Percentiles rank a stretch among this genome's conserved stretches.
Conservation (phyloP, 371 early-diverging fungal genomes). For the Apophysomyces trapeziformis region DNA sequence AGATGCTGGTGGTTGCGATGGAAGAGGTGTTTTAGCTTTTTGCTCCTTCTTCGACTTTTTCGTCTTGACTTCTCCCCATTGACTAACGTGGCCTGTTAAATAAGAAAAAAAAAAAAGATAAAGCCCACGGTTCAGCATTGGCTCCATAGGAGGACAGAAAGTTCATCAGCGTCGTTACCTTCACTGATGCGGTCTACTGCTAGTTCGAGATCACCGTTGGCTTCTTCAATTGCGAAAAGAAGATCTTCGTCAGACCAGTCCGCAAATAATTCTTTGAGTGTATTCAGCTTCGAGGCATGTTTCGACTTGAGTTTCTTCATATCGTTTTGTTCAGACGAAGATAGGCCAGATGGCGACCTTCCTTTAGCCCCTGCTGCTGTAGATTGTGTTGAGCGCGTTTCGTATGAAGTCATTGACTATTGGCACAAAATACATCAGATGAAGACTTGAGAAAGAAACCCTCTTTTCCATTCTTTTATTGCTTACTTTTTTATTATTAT, state of each 20-base stretch:
- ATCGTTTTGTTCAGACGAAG: slow-evolving; percentile 60
- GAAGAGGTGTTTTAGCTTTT: slow-evolving; percentile 42
- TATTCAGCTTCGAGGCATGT: slow-evolving; percentile 69
- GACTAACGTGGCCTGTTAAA: slow-evolving; percentile 72
- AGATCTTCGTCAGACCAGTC: slow-evolving; percentile 94
- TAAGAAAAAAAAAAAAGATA: too few species aligned
- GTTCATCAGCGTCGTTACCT: slow-evolving; percentile 57
- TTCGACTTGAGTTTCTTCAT: slow-evolving; percentile 67
- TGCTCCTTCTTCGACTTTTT: slow-evolving; percentile 67
- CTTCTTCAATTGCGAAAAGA: slow-evolving; percentile 82
- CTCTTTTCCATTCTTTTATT: neutral
- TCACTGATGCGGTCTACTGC: slow-evolving; percentile 85
- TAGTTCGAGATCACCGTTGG: slow-evolving; percentile 82
- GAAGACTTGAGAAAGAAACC: neutral
- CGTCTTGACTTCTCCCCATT: slow-evolving; percentile 92
- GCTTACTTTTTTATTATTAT: slow-evolving; percentile 3
- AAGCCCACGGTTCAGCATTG: too few species aligned
- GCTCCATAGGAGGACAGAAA: too few species aligned
- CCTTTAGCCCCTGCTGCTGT: slow-evolving; percentile 13
- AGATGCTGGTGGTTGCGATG: slow-evolving; percentile 22
- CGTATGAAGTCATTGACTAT: slow-evolving; percentile 16
- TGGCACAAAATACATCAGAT: slow-evolving; percentile 1
- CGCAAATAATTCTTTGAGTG: slow-evolving; percentile 82
- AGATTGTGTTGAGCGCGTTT: slow-evolving; percentile 13
- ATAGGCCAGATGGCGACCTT: slow-evolving; percentile 10